Base-by-base conservation (phyloP, 305 asterid genomes). In the Salvia sclarea region DNA sequence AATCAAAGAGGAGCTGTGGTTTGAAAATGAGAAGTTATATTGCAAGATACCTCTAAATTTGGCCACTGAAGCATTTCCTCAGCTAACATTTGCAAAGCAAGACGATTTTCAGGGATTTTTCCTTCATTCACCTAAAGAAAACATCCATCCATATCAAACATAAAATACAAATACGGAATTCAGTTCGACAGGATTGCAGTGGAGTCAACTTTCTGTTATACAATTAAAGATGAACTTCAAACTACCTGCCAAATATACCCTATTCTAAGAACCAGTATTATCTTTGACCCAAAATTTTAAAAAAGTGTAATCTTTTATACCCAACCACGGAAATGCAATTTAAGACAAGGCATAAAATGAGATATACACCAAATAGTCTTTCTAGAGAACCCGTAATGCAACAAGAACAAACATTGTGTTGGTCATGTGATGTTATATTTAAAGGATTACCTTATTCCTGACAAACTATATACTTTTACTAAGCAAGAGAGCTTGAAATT, bases 61-160 rank as follows among this genome's bases (percentile, higher is more conserved):
- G 97, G 98, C 98, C 98, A 93, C 68, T 88, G 80, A 71, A 58
- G 76, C 91, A 93, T 83, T 76, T 93, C 97, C 79, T 90, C 96
- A 12, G 96, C 97, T 13, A 93, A 87, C 95, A 93, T 80, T 68
- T 69, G 84, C 82, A 93, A 79, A 55, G 95, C 89, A 11, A 76
- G 76, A 37, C 83, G 83, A 58, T 93, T 66, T 75, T 83, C 71
- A 4, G 98, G 98, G 55, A 88, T 80, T 75, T 83, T 75, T 21
- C 97, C 97, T 74, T 93, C 94, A 75, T 91, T 90, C 64, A 92
- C 87, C 98, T 87, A 62, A 33, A 67, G 17, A 78, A 18, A 68
- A 48, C 22, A 53, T 10, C 6, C 62, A 40, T 28, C 63, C 47
- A 75, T 43, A 41, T 49, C 52, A 60, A 75, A 47, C 33, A 45